These are phyloP conservation scores for Cutaneotrichosporon sp. DNA, from an alignment of 1,284 basidiomycete species.

Conservation along the genomic window DNA sequence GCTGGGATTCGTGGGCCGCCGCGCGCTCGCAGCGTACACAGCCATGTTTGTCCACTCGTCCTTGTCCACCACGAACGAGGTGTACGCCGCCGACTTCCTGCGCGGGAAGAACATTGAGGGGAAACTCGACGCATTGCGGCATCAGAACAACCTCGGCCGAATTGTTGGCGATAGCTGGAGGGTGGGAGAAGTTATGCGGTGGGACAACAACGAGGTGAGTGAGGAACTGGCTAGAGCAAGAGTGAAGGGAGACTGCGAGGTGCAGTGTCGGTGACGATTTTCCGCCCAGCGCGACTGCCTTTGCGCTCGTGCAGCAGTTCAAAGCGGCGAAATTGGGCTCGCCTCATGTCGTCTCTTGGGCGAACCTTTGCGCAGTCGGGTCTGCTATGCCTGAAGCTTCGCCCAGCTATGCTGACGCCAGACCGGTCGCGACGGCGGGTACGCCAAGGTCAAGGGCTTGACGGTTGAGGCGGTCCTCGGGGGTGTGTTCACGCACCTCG, in stretches of 20 bases:
- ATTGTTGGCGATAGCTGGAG: slow-evolving; percentile 37
- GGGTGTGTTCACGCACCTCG: slow-evolving; percentile 41
- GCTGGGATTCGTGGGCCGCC: slow-evolving; percentile 42
- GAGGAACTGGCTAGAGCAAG: not conserved
- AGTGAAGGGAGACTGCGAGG: too few relatives aligned
- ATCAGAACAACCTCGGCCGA: slow-evolving; percentile 39
- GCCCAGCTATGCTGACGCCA: slow-evolving; percentile 15
- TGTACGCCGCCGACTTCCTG: slow-evolving; percentile 7
- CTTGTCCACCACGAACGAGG: slow-evolving; percentile 4
- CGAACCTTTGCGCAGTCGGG: not conserved
- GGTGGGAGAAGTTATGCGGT: slow-evolving; percentile 40
- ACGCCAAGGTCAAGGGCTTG: slow-evolving; percentile 36
- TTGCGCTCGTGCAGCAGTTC: too few relatives aligned
- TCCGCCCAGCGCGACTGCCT: too few relatives aligned
- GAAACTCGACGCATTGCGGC: slow-evolving; percentile 34
- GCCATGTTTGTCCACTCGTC: slow-evolving; percentile 43
- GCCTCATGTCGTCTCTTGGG: too few relatives aligned
- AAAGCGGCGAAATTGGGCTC: too few relatives aligned
- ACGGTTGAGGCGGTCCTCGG: slow-evolving; percentile 44
- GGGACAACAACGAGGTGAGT: slow-evolving; percentile 43
- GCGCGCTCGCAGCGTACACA: slow-evolving; percentile 40
- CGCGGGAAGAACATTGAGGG: slow-evolving; percentile 22
- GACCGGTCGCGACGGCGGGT: slow-evolving; percentile 22
- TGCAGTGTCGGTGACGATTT: too few relatives aligned
- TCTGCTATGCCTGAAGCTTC: not conserved